A percentile compares a stretch with the other conserved stretches of the same genome.
phyloP scores from a whole-genome alignment of 1,139 yeast genomes.

The Blastobotrys malaysiensis region DNA sequence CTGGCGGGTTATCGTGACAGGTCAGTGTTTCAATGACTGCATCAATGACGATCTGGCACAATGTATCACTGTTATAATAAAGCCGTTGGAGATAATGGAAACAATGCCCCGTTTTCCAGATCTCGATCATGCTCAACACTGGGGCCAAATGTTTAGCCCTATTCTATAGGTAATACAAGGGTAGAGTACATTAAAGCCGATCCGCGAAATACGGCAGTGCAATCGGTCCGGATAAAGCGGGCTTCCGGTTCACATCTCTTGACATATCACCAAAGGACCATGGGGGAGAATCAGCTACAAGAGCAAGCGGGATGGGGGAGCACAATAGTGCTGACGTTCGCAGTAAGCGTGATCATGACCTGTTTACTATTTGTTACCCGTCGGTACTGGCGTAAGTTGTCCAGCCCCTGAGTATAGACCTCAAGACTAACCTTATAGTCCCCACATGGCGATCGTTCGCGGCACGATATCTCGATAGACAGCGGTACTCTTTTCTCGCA shows the following conservation, averaged over 20 bases:
- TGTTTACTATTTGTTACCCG: constrained; percentile 2
- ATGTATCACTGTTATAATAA: too few species aligned
- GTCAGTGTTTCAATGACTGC: too few species aligned
- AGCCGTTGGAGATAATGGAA: too few species aligned
- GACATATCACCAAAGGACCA: not conserved
- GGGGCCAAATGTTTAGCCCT: too few species aligned
- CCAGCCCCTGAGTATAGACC: not conserved
- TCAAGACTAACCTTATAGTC: not conserved
- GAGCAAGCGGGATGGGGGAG: constrained; percentile 6
- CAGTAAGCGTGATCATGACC: constrained; percentile 3
- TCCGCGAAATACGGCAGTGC: too few species aligned
- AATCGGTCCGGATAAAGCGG: not conserved
- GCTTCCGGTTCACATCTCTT: not conserved
- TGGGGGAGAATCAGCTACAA: not conserved
- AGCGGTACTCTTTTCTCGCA: constrained; percentile 41
- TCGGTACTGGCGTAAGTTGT: constrained; percentile 5
- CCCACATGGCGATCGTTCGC: constrained; percentile 4
- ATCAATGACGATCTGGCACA: too few species aligned
- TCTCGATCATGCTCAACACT: too few species aligned
- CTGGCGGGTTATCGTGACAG: too few species aligned
- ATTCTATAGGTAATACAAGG: too few species aligned
- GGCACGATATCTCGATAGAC: not conserved
- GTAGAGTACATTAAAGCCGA: too few species aligned
- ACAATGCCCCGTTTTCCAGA: too few species aligned
- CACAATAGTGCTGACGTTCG: not conserved